These are phyloP conservation scores for Salicornia ramosissima DNA, from an alignment of 148 eudicot genomes.

Conservation along the genomic window DNA sequence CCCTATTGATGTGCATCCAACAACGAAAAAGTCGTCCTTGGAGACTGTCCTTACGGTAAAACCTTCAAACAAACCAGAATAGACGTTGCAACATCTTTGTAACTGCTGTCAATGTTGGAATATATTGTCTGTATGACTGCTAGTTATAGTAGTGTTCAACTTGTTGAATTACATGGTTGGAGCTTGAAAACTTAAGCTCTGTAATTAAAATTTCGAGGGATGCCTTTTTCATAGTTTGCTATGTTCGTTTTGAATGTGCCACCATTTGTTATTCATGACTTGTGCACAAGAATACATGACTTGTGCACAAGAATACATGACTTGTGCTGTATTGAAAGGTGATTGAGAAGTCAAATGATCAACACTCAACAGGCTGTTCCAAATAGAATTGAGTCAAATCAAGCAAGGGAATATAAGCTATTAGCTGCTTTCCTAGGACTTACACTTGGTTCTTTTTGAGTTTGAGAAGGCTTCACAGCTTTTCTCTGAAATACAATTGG, in stretches of 20 bases:
- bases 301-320: not conserved
- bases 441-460: not conserved
- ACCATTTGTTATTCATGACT: not conserved
- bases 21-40: conserved; percentile 74
- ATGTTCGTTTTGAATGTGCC: not conserved
- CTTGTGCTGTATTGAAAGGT: not conserved
- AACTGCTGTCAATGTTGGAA: not conserved
- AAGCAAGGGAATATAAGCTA: no score
- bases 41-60: conserved; percentile 97
- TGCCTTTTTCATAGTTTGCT: not conserved
- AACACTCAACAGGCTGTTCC: conserved; percentile 1
- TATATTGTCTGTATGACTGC: not conserved
- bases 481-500: no score
- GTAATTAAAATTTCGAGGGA: not conserved
- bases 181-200: not conserved
- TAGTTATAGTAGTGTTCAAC: not conserved
- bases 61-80: not conserved
- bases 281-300: not conserved
- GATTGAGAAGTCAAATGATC: not conserved
- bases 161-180: not conserved
- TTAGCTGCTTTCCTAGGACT: no score
- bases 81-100: not conserved
- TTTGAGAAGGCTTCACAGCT: no score
- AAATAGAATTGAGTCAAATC: no score
- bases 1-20: conserved; percentile 83